Evolutionary conservation across 768 basidiomycete genomes (phyloP).

Genomic region (Calocera cornea): DNA sequence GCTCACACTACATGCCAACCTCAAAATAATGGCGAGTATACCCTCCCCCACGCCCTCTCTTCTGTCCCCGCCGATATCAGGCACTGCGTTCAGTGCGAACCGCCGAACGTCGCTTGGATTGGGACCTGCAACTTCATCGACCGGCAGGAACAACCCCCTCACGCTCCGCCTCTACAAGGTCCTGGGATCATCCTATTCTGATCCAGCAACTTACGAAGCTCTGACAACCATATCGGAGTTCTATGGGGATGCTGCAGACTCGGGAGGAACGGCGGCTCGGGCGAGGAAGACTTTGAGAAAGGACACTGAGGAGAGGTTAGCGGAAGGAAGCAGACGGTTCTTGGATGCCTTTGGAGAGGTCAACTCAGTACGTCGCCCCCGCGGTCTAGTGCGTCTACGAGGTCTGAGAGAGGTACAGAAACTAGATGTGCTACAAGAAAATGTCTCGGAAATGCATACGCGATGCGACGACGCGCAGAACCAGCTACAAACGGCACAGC

Average conservation of each 20-base stretch:
- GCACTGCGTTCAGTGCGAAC: neutral
- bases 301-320: constrained; percentile 73
- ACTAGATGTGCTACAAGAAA: constrained; percentile 61
- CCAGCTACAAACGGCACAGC: constrained; percentile 59
- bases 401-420: constrained; percentile 38
- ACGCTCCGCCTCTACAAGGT: constrained; percentile 86
- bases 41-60: neutral
- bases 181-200: constrained; percentile 65
- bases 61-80: neutral
- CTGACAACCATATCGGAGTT: constrained; percentile 69
- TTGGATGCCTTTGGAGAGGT: constrained; percentile 76
- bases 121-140: neutral
- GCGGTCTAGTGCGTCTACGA: too few species aligned
- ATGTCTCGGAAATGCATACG: constrained; percentile 64
- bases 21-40: neutral
- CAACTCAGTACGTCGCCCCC: constrained; percentile 56
- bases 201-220: constrained; percentile 64
- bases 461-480: constrained; percentile 74
- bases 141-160: constrained; percentile 38
- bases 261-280: constrained; percentile 51
- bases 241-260: constrained; percentile 33
- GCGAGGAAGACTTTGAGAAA: constrained; percentile 68
- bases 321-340: constrained; percentile 71
- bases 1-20: neutral
- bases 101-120: neutral